Conservation (phyloP, 306 rosid genomes). For the Prinsepia uniflora region DNA sequence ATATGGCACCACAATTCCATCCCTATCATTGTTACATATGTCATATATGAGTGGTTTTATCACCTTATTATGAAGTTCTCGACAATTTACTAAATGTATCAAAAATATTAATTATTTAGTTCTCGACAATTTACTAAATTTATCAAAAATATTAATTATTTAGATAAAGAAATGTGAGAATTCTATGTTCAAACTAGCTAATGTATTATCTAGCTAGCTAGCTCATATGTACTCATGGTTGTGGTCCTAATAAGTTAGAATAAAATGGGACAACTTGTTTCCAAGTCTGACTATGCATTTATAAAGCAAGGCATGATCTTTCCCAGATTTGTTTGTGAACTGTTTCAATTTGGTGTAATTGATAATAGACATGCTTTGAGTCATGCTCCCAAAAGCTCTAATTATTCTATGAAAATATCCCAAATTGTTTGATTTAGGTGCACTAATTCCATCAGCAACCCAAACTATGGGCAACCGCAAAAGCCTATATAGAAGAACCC, state of each 20-base stretch:
- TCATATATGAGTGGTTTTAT: too few species aligned
- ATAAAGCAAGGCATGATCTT: constrained; percentile 2
- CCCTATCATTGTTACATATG: too few species aligned
- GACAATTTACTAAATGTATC: too few species aligned
- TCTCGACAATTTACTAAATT: too few species aligned
- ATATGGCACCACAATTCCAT: too few species aligned
- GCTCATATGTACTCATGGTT: too few species aligned
- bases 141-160: too few species aligned
- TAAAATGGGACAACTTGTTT: neutral
- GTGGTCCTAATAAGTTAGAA: neutral
- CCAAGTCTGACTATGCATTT: neutral
- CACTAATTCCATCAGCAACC: neutral
- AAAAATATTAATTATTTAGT: too few species aligned
- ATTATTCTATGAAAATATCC: neutral
- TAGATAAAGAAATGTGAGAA: too few species aligned
- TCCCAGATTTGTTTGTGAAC: constrained; percentile 1
- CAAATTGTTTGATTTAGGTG: neutral
- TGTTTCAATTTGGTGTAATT: neutral
- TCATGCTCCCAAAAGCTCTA: constrained; percentile 3
- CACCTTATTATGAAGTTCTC: too few species aligned
- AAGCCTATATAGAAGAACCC: neutral
- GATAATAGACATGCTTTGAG: neutral
- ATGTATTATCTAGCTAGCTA: too few species aligned
- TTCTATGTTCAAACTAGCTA: too few species aligned
- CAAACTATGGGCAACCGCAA: neutral